A percentile compares a stretch with the other conserved stretches of the same genome.
Evolutionary conservation across 1,284 basidiomycete species (phyloP).

Genomic region (Takashimella tepidaria): DNA sequence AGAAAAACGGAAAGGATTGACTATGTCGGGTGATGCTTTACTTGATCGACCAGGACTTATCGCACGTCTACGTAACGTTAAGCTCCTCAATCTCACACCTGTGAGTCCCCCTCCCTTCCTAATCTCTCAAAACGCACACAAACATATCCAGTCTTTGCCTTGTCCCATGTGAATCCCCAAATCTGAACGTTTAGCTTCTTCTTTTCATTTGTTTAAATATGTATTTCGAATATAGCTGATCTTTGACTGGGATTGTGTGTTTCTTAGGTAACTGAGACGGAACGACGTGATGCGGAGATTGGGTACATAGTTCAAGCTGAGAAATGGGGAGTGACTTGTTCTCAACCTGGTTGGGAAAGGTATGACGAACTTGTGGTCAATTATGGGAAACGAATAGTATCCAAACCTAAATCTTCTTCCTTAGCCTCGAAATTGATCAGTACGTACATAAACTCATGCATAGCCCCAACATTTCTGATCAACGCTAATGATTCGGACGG

Average conservation of each 20-base stretch:
- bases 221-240: too few relatives aligned
- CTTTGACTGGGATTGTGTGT: not conserved
- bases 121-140: too few relatives aligned
- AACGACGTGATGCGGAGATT: slow-evolving; percentile 79
- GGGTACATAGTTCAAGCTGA: slow-evolving; percentile 66
- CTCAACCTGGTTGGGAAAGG: slow-evolving; percentile 20
- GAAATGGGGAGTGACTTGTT: slow-evolving; percentile 31
- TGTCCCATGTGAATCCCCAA: too few relatives aligned
- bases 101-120: slow-evolving; percentile 50
- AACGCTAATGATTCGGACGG: too few relatives aligned
- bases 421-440: slow-evolving; percentile 35
- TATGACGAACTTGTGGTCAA: slow-evolving; percentile 24
- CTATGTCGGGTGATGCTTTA: slow-evolving; percentile 45
- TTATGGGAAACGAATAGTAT: slow-evolving; percentile 12
- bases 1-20: too few relatives aligned
- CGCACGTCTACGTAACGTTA: slow-evolving; percentile 63
- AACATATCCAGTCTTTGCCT: too few relatives aligned
- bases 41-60: slow-evolving; percentile 55
- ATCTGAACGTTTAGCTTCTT: too few relatives aligned
- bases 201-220: too few relatives aligned
- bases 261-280: slow-evolving; percentile 60
- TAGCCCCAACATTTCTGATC: too few relatives aligned
- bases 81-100: slow-evolving; percentile 61
- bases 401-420: not conserved
- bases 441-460: too few relatives aligned